Conservation (phyloP, 306 rosid species). For the Neltuma alba region DNA sequence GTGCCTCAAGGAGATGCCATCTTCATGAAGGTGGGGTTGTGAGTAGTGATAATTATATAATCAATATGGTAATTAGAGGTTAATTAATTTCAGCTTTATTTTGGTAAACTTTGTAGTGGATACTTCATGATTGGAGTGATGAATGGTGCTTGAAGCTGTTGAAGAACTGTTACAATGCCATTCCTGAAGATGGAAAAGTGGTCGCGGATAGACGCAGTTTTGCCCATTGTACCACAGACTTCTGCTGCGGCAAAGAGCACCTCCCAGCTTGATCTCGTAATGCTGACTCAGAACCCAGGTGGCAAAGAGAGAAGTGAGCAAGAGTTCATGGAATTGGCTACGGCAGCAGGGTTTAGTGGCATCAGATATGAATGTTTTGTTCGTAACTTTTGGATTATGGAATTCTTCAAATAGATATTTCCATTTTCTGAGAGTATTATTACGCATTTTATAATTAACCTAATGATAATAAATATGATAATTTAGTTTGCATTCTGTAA, state of each 20-base stretch:
- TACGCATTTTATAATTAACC: too few species aligned
- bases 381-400: conserved; percentile 19
- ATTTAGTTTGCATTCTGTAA: not conserved
- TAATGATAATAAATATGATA: too few species aligned
- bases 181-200: conserved; percentile 7
- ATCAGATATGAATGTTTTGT: not conserved
- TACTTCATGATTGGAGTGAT: conserved; percentile 29
- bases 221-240: not conserved
- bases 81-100: not conserved
- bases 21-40: not conserved
- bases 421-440: fast-evolving
- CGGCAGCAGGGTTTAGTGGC: conserved; percentile 23
- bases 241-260: not conserved
- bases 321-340: too few species aligned
- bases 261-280: not conserved
- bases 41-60: not conserved
- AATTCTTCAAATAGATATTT: conserved; percentile 18
- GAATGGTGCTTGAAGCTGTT: not conserved
- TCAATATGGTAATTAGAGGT: not conserved
- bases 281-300: conserved; percentile 23
- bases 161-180: not conserved
- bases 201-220: not conserved
- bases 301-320: conserved; percentile 13
- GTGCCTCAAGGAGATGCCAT: conserved; percentile 2
- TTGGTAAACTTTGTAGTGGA: conserved; percentile 10